Evolutionary conservation across 2,329 filamentous ascomycete species (phyloP), one percentile per base, ranked within the genome.

Genomic region (Chaetomium olivaceum): DNA sequence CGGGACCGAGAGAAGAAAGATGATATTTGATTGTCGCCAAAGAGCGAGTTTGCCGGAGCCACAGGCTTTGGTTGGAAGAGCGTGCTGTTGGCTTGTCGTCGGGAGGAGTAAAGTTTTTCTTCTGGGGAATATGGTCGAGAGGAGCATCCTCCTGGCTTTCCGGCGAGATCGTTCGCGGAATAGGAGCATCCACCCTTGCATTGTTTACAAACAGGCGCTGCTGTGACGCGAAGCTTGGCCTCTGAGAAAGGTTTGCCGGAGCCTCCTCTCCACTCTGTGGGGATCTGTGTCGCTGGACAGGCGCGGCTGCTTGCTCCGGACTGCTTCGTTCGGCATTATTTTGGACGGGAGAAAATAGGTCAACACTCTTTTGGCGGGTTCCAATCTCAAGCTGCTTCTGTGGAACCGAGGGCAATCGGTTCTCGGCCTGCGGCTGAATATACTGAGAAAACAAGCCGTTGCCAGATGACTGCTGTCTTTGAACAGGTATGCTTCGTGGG

Each of bases 61-160:
- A 57, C 23, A 19, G 59, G 33, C 9, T 56, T 57, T 1, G 67
- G 73, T 43, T 74, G 75, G 68, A 83, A 82, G 55, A 83, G 78
- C 29, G 75, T 75, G 58, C 50, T 67, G 43, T 65, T 64, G 2
- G 75, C 69, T 7, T 71, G 74, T 6, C 75, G 70, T 25, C 76
- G 33, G 77, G 78, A 1, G 83, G 83, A 0, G 81, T 82, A 58
- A 84, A 84, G 70, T 83, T 80, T 61, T 74, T 75, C 72, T 83
- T 83, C 70, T 84, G 81, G 27, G 78, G 74, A 8, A 83, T 77
- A 1, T 76, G 72, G 0, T 77, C 76, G 62, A 76, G 74, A 0
- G 69, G 58, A 9, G 74, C 14, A 4, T 36, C 43, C 27, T 64
- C 58, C 14, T 39, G 27, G n/a, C 51, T 61, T n/a, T 52, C 61